Evolutionary conservation across 345 rosid species (phyloP).

Genomic region (Euclidium syriacum): DNA sequence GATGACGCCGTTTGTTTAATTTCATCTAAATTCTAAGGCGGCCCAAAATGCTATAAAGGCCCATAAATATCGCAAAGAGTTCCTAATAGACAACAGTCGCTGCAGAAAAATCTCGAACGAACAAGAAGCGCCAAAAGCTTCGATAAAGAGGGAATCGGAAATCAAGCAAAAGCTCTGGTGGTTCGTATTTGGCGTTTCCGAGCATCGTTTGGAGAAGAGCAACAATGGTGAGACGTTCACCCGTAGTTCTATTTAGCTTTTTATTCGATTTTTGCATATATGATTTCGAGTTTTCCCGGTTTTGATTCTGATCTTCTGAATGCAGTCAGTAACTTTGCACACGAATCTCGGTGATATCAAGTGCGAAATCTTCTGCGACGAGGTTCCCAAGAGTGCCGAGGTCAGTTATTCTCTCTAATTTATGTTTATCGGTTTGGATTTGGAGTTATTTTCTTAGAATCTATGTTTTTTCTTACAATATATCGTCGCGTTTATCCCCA

Average conservation of each 20-base stretch:
- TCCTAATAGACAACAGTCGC: too few relatives aligned
- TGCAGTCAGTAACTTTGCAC: conserved; percentile 93
- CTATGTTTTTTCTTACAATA: neutral
- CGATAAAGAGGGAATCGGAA: neutral
- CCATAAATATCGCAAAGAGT: neutral
- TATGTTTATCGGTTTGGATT: neutral
- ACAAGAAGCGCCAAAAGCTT: neutral
- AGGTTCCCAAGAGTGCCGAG: conserved; percentile 91
- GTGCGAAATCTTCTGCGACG: conserved; percentile 96
- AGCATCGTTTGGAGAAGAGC: neutral
- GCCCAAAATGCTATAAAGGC: conserved; percentile 18
- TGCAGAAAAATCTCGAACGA: conserved; percentile 11
- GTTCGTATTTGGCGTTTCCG: neutral
- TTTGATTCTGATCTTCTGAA: neutral
- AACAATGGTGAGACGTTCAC: conserved; percentile 22
- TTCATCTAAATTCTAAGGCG: neutral
- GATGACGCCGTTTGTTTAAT: neutral
- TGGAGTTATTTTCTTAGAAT: neutral
- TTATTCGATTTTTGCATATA: too few relatives aligned
- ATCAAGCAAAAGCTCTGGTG: neutral
- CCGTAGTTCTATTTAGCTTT: neutral
- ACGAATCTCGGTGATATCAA: conserved; percentile 96
- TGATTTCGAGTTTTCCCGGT: neutral
- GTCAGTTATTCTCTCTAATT: conserved; percentile 28
- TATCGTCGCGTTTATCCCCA: too few relatives aligned